A percentile compares a stretch with the other conserved stretches of the same genome.
phyloP scores from a whole-genome alignment of 345 rosid genomes.

The Zanthoxylum bungeanum region DNA sequence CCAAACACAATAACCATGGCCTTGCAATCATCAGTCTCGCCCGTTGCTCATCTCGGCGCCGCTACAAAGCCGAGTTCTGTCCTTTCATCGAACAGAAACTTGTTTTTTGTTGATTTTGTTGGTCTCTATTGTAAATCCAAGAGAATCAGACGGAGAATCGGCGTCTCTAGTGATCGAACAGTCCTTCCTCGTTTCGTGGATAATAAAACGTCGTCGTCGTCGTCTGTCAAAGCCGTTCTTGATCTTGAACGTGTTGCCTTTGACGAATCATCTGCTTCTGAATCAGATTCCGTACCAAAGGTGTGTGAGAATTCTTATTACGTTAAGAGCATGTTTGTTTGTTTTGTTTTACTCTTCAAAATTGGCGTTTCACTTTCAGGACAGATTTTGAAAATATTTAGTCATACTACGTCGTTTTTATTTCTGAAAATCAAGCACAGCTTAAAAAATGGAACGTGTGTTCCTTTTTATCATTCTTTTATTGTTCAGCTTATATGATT shows the following conservation, averaged over 20 bases:
- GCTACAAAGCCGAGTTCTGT: constrained; percentile 44
- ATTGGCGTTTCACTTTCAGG: too few relatives aligned
- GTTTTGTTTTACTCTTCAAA: too few relatives aligned
- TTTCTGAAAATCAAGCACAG: background rate
- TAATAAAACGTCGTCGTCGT: background rate
- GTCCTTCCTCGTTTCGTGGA: constrained; percentile 28
- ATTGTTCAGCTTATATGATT: background rate
- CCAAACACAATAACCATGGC: constrained; percentile 37
- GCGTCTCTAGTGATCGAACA: constrained; percentile 25
- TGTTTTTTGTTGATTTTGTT: constrained; percentile 66
- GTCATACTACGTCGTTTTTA: background rate
- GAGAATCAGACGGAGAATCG: constrained; percentile 44
- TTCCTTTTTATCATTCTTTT: background rate
- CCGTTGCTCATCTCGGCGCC: constrained; percentile 41
- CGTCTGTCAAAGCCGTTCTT: constrained; percentile 51
- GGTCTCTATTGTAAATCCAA: constrained; percentile 53
- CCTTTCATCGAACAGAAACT: constrained; percentile 31
- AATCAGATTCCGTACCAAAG: constrained; percentile 40
- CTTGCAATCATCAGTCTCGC: constrained; percentile 46
- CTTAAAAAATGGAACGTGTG: too few relatives aligned
- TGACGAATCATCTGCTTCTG: background rate
- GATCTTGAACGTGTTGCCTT: constrained; percentile 44
- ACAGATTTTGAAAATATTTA: background rate
- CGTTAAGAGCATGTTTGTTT: too few relatives aligned
- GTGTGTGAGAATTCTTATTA: constrained; percentile 20